Evolutionary conservation across 2,329 filamentous ascomycete genomes (phyloP).

Genomic region (Phialophora tarda): DNA sequence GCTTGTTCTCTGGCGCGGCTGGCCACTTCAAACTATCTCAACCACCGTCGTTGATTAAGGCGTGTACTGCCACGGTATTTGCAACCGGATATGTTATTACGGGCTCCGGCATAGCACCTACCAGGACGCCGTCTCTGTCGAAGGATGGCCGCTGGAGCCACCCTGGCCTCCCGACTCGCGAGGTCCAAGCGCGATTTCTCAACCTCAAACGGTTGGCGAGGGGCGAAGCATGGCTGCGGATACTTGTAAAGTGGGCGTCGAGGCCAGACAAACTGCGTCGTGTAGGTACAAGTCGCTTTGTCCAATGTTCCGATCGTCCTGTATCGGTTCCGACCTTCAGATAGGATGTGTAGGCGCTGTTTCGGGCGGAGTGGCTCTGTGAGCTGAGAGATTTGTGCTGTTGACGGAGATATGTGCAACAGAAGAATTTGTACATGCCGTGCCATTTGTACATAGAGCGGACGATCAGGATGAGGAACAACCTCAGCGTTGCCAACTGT

Average conservation of each 20-base stretch:
- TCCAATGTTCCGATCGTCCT: no score
- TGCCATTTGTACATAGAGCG: background rate
- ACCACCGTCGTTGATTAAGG: background rate
- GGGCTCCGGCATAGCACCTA: background rate
- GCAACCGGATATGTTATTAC: background rate
- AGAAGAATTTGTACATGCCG: background rate
- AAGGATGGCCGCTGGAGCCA: background rate
- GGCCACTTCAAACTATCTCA: background rate
- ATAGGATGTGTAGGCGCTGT: background rate
- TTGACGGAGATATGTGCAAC: no score
- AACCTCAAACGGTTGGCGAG: background rate
- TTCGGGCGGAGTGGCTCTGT: background rate
- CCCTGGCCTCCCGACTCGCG: background rate
- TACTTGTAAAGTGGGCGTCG: background rate
- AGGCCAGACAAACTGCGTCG: no score
- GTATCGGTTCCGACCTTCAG: background rate
- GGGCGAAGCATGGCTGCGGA: background rate
- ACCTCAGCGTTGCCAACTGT: background rate
- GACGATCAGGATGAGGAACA: background rate
- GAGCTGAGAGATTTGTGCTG: background rate
- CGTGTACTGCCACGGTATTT: background rate
- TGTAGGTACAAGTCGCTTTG: background rate
- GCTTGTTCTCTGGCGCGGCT: background rate
- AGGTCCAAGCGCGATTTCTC: background rate
- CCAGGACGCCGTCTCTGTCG: background rate